Base-by-base conservation (phyloP, 169 alveolate genomes). In the Eimeria praecox region DNA sequence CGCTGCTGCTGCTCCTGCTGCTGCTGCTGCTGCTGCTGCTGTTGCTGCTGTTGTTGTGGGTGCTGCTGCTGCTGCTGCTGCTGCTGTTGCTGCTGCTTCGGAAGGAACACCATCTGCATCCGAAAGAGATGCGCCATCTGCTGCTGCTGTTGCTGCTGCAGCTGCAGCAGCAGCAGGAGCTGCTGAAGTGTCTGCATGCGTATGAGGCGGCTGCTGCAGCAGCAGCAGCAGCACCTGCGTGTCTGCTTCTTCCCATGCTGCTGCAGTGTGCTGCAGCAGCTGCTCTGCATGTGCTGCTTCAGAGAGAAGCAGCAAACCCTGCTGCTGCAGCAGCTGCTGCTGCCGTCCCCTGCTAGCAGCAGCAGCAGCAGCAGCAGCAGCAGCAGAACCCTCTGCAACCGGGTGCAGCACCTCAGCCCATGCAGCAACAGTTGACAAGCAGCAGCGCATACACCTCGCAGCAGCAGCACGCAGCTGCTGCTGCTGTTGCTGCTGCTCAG, bases 191-290 rank as follows among this genome's bases (percentile, higher is more conserved):
- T 40, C 87, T 35, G 62, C 54, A 77, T 77, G 87, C 30, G 59
- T 77, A 35, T 77, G 87, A 12, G 87, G 87, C 27, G 87, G 66
- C 66, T 56, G 66, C 87, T 18, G 59, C 64, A 77, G 87, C 87
- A 77, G 54, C 87, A 16, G 46, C 64, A 77, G 87, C 87, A 77
- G 87, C 59, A 77, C 59, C 35, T 77, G 87, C 5, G 87, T 40
- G 54, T 77, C 87, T 0, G 87, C 87, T 22, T 77, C 87, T 42
- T 38, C 87, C 87, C 87, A 77, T 44, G 87, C 87, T n/a, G 87
- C 87, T 40, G 87, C 87, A 44, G 87, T 77, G 87, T 77, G 64
- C 35, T 33, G 87, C 87, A 77, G 87, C 54, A 77, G 87, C 87
- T 77, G 87, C 62, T 77, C 87, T 77, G 87, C 87, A 77, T 77